Evolutionary conservation across 495 filamentous ascomycete species (phyloP), one percentile per base, ranked within the genome.

Genomic region (Aspergillus funiculosus): DNA sequence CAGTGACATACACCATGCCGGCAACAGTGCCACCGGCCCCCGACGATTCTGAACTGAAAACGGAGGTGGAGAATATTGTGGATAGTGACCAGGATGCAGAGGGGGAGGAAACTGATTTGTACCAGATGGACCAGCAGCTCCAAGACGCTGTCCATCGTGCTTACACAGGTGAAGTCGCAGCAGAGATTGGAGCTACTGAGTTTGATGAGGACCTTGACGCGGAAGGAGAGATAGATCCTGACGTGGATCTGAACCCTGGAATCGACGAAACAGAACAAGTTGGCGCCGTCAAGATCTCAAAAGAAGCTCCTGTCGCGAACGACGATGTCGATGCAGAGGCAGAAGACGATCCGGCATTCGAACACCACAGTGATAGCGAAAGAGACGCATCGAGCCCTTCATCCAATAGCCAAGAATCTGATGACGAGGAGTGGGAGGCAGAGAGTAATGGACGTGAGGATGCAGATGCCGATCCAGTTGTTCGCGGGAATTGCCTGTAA

Each of bases 261-360:
- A 63, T 73, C 30, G 67, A 73, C 36, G 66, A 67, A 18, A 59
- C 65, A 19, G 85, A 86, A 58, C 77, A 81, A 13, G 86, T 89
- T 37, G 83, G 83, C 1, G 83, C 85, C 13, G 86, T 90, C 5
- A 88, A 89, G 56, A 73, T 84, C 21, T 79, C 80, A 6, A 73
- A 76, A 32, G 67, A 74, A 14, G 73, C 72, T 2, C 67, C 30
- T 61, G 74, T 43, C 52, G 74, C 32, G 55, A 76, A 53, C 36
- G 61, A 72, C 41, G 71, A 64, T 0, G 58, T 66, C 14, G 68
- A 75, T 48, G 67, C 53, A 6, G 74, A 69, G 8, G 70, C 62
- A 10, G 63, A 73, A 40, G 64, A 54, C 21, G 70, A 74, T 43
- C 63, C 70, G 6, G 60, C 55, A 1, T 73, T 68, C 47, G 60